A percentile compares a stretch with the other conserved stretches of the same genome.
phyloP scores from a whole-genome alignment of 2,329 filamentous ascomycete genomes.

The Cadophora luteo-olivacea region DNA sequence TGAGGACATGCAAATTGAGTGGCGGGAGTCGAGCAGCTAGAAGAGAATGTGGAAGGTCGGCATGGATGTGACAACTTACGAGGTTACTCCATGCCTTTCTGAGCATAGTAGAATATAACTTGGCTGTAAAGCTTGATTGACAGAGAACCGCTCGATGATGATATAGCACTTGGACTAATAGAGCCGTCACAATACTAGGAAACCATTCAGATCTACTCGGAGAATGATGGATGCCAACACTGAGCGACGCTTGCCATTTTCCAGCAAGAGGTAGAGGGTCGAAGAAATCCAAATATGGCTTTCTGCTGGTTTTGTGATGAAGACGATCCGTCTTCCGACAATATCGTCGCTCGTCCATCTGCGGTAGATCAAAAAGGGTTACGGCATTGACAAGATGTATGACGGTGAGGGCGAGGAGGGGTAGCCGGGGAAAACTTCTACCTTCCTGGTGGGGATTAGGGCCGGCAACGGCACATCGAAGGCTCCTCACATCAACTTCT shows the following conservation, averaged over 20 bases:
- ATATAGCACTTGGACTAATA: not conserved
- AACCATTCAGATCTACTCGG: not conserved
- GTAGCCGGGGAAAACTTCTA: not conserved
- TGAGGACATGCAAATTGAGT: not conserved
- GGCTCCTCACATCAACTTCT: not conserved
- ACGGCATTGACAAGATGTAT: not conserved
- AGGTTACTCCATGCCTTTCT: constrained; percentile 12
- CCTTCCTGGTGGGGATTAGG: constrained; percentile 8
- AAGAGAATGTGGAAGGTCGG: constrained; percentile 24
- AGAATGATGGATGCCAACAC: not conserved
- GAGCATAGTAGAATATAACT: constrained; percentile 2
- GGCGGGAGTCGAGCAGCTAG: constrained; percentile 10
- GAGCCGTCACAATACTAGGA: not conserved
- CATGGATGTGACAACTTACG: constrained; percentile 8
- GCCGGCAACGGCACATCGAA: constrained; percentile 3
- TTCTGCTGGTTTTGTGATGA: not conserved
- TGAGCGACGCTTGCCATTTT: not conserved
- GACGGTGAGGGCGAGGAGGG: constrained; percentile 2
- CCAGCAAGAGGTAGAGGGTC: not conserved
- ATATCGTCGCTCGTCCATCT: not conserved
- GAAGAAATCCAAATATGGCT: not conserved
- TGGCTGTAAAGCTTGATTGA: constrained; percentile 16
- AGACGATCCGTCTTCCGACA: not conserved
- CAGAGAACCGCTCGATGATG: not conserved
- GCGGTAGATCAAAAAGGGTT: not conserved